A percentile compares a stretch with the other conserved stretches of the same genome.
phyloP scores from a whole-genome alignment of 2,329 filamentous ascomycete species.

The Domatiomyces catenatus region DNA sequence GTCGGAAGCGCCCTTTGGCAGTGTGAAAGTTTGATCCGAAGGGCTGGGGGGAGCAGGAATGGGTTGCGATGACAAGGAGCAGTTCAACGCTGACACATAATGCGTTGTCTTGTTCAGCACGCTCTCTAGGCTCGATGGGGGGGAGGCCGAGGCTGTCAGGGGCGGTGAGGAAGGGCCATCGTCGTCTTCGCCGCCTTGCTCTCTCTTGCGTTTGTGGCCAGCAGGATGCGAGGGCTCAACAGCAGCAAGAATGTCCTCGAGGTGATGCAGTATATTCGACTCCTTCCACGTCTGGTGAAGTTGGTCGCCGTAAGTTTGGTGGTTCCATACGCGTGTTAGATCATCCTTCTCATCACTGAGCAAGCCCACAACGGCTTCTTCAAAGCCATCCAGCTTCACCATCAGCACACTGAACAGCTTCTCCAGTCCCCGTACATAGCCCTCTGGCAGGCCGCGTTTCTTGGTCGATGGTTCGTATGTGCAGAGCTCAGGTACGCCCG shows the following conservation, averaged over 20 bases:
- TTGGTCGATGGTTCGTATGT: conserved; percentile 31
- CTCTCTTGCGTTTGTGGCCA: conserved; percentile 23
- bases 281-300: conserved; percentile 32
- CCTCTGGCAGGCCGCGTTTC: conserved; percentile 32
- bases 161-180: not conserved
- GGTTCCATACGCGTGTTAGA: conserved; percentile 26
- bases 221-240: conserved; percentile 17
- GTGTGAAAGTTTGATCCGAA: conserved; percentile 10
- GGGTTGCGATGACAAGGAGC: not conserved
- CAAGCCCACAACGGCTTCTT: conserved; percentile 26
- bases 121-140: conserved; percentile 2
- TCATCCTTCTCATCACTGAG: conserved; percentile 22
- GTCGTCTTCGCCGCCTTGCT: conserved; percentile 16
- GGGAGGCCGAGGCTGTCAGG: conserved; percentile 7
- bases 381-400: conserved; percentile 30
- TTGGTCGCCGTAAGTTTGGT: conserved; percentile 27
- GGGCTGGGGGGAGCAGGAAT: not conserved
- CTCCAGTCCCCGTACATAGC: conserved; percentile 32
- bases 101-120: conserved; percentile 2
- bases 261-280: conserved; percentile 24
- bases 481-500: conserved; percentile 23
- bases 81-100: not conserved
- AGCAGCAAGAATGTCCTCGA: conserved; percentile 28
- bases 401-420: conserved; percentile 32
- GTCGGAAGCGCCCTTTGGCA: conserved; percentile 37